A percentile compares a stretch with the other conserved stretches of the same genome.
Conservation (phyloP, 2,329 filamentous ascomycete species). For the Cordyceps sp. region DNA sequence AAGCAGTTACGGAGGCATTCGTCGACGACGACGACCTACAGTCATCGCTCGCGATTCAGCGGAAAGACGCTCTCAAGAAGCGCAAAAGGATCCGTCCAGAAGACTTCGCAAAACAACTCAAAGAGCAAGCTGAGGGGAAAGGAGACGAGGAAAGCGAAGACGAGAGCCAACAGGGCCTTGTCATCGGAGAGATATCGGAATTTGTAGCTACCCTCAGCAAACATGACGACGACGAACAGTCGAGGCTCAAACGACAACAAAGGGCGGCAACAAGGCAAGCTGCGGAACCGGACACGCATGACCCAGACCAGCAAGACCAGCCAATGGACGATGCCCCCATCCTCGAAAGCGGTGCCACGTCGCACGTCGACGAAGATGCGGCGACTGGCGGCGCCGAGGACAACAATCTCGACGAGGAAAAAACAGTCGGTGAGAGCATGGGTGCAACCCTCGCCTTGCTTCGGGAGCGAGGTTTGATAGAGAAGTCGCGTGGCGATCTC, state of each 20-base stretch:
- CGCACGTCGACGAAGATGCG: slow-evolving; percentile 2
- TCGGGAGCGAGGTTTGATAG: slow-evolving; percentile 68
- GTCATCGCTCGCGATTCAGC: slow-evolving; percentile 66
- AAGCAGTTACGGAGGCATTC: slow-evolving; percentile 50
- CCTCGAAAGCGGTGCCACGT: slow-evolving; percentile 14
- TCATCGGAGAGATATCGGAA: slow-evolving; percentile 93
- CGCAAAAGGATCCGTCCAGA: slow-evolving; percentile 75
- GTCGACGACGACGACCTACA: slow-evolving; percentile 90
- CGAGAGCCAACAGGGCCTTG: slow-evolving; percentile 39
- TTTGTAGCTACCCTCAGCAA: slow-evolving; percentile 79
- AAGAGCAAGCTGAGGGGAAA: slow-evolving; percentile 41
- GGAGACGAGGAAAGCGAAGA: slow-evolving; percentile 16
- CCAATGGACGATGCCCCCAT: slow-evolving; percentile 12
- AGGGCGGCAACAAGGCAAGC: too few species aligned
- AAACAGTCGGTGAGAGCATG: slow-evolving; percentile 60
- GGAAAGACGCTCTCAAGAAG: slow-evolving; percentile 75
- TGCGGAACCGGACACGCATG: too few species aligned
- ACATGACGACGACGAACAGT: slow-evolving; percentile 37
- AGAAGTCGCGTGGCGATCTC: slow-evolving; percentile 42
- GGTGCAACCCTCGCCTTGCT: slow-evolving; percentile 72
- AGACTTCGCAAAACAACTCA: slow-evolving; percentile 70
- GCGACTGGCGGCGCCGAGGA: slow-evolving; percentile 22
- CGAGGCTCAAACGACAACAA: slow-evolving; percentile 31
- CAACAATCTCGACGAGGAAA: slow-evolving; percentile 73
- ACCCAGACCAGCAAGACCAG: slow-evolving; percentile 7